Base-by-base conservation (phyloP, 2,329 filamentous ascomycete species). In the Intubia oerlemansii region DNA sequence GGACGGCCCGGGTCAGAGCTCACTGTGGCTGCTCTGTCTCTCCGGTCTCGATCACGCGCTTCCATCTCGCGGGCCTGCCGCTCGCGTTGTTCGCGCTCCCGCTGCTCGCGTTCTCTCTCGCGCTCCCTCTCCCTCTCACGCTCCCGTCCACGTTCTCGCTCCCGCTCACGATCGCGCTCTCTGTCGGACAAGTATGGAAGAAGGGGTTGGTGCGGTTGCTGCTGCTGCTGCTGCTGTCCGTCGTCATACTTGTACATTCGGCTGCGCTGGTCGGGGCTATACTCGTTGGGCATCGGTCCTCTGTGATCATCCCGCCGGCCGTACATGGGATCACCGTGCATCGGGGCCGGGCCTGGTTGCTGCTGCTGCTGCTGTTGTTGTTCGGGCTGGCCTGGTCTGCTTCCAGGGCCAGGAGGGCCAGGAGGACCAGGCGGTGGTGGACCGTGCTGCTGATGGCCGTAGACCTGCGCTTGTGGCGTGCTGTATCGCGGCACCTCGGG, bases 401-500 rank as follows among this genome's bases (percentile, higher is more conserved):
- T n/a, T n/a, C n/a, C n/a, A n/a, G n/a, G n/a, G n/a, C n/a, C n/a
- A n/a, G n/a, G n/a, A n/a, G n/a, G n/a, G n/a, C n/a, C n/a, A n/a
- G n/a, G n/a, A n/a, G 5, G 20, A 5, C n/a, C 9, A 5, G 20
- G 20, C 10, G 10, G 20, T 11, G 5, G 20, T 11, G 10, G 23
- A 8, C 20, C 18, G 10, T 28, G 26, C 25, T 56, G 54, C 23
- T 55, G 36, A 3, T 31, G 55, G 26, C 54, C 48, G 37, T 66
- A 72, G 9, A 52, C 18, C 11, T 28, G 48, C 31, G n/a, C n/a
- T n/a, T 67, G 63, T 1, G 68, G 65, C 3, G 67, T 72, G 19
- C 60, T 56, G 38, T 66, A 73, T 34, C 64, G 58, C 35, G 60
- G 58, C 12, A 62, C 44, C 37, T 70, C 67, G 16, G 65, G 66